These are phyloP conservation scores for Syzygium aqueum DNA, from an alignment of 345 rosid genomes.

Conservation along the genomic window DNA sequence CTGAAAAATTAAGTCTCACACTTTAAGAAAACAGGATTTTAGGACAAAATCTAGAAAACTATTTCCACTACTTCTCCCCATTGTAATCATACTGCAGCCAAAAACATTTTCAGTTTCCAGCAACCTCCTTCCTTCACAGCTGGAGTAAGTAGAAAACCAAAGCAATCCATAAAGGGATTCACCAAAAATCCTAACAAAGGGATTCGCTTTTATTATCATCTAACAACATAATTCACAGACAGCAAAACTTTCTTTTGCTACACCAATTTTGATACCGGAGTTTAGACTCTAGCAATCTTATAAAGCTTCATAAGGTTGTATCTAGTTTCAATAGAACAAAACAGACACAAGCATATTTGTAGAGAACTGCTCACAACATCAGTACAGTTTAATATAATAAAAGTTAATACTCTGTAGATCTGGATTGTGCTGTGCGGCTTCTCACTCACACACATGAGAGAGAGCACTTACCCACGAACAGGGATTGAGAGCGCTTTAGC, in stretches of 20 bases:
- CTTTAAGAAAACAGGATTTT: background rate
- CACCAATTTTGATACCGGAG: background rate
- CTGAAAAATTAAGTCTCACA: background rate
- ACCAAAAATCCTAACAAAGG: background rate
- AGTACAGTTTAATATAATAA: background rate
- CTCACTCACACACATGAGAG: background rate
- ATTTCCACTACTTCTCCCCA: background rate
- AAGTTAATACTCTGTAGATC: background rate
- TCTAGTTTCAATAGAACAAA: background rate
- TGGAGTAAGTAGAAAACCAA: background rate
- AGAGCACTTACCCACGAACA: constrained; percentile 52
- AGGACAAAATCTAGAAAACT: background rate
- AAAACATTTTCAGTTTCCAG: background rate
- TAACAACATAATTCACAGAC: background rate
- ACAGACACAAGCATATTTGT: background rate
- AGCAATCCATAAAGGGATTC: background rate
- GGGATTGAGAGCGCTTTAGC: constrained; percentile 53
- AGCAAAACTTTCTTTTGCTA: background rate
- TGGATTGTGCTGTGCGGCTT: background rate
- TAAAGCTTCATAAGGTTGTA: background rate
- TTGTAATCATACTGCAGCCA: background rate
- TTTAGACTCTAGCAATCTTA: background rate
- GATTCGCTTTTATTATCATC: background rate
- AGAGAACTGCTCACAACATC: background rate
- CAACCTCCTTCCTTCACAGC: background rate